Base-by-base conservation (phyloP, 2,329 filamentous ascomycete genomes). In the Hypoxylon sp. region DNA sequence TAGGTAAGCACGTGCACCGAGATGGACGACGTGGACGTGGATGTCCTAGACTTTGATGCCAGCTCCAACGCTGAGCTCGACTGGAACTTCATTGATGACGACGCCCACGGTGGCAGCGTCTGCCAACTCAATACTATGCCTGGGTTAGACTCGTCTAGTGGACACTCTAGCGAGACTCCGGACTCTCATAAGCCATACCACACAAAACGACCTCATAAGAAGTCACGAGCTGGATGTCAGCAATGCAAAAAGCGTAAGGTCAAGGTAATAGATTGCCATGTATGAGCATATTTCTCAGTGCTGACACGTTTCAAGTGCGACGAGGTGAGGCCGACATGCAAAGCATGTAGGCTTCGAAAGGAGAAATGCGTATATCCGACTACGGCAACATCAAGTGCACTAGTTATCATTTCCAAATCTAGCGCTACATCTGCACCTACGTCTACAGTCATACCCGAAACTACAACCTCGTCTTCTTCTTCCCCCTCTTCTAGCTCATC, bases 191-290 rank as follows among this genome's bases (percentile, higher is more conserved):
- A 68, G 53, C 78, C 78, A 1, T 84, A 81, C 54, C 77, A 82
- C 59, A 66, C 80, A 52, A 88, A 87, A 73, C 80, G 84, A 9
- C 84, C 85, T 50, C 85, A 88, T 73, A 84, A 79, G 68, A 88
- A 88, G 74, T 86, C 85, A 1, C 78, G 85, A 29, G 77, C 79
- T 2, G 85, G 85, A 5, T 88, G 85, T 70, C 78, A 77, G 65
- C 85, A 83, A 71, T 88, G 85, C 79, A 88, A 87, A 75, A 74
- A 75, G 14, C 82, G 85, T 58, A 86, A 85, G 74, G 83, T 85
- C 57, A 87, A 75, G 72, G 74, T 76, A 66, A 52, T n/a, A 55
- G 23, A 46, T 3, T 27, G 11, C 12, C 47, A 21, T 19, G 41
- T 29, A 55, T 29, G 25, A 30, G 21, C n/a, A 25, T 19, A 41